These are phyloP conservation scores for Schoenoplectus triqueter DNA, from an alignment of 202 grass and related monocot genomes.

Conservation along the genomic window DNA sequence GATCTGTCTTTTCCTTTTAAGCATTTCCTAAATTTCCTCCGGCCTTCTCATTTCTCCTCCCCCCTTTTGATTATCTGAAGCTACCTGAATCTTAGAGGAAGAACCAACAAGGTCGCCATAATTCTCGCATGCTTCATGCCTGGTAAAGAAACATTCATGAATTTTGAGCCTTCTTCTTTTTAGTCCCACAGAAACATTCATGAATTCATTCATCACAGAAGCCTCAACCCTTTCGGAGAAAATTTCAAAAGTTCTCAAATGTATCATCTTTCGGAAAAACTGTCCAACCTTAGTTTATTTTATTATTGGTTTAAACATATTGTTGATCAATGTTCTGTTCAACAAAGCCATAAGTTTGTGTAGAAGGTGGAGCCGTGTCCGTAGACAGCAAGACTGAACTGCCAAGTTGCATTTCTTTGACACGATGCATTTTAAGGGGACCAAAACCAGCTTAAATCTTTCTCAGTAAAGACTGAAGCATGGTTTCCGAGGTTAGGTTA, in stretches of 20 bases:
- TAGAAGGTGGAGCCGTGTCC: constrained; percentile 80
- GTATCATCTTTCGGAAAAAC: constrained; percentile 16
- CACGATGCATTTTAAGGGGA: constrained; percentile 64
- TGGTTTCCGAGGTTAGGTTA: constrained; percentile 22
- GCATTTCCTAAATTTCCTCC: constrained; percentile 67
- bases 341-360: constrained; percentile 63
- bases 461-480: constrained; percentile 55
- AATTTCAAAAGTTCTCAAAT: background rate
- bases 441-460: constrained; percentile 71
- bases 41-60: constrained; percentile 43
- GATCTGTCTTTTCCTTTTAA: constrained; percentile 54
- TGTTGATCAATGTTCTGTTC: constrained; percentile 56
- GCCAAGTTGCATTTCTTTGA: constrained; percentile 59
- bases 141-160: constrained; percentile 40
- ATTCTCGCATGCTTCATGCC: constrained; percentile 22
- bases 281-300: constrained; percentile 33
- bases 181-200: constrained; percentile 45
- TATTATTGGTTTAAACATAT: constrained; percentile 52
- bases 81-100: constrained; percentile 19
- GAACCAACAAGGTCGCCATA: background rate
- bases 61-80: background rate
- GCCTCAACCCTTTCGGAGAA: background rate
- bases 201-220: background rate
- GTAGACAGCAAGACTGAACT: constrained; percentile 67
- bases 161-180: constrained; percentile 57